Percentiles rank a stretch among this genome's conserved stretches.
Conservation (phyloP, 164 flowering plant genomes). For the Umbellularia californica region DNA sequence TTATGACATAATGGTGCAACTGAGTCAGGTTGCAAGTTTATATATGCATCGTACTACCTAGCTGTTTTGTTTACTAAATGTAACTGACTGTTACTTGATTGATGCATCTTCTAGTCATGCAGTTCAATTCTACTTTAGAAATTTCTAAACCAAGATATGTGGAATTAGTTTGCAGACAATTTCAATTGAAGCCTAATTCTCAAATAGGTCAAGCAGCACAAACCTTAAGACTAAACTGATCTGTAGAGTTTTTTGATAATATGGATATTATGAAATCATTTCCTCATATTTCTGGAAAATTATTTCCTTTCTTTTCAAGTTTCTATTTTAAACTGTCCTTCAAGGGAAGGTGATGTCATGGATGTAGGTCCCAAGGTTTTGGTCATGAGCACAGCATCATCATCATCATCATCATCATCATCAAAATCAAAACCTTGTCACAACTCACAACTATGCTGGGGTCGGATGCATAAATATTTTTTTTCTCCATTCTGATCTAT, state of each 20-base stretch:
- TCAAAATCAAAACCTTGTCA: too few relatives aligned
- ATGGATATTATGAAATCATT: not conserved
- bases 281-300: not conserved
- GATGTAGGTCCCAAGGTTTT: too few relatives aligned
- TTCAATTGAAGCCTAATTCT: not conserved
- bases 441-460: too few relatives aligned
- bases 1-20: not conserved
- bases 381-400: too few relatives aligned
- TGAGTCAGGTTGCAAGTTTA: not conserved
- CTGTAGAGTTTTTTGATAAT: not conserved
- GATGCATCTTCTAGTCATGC: not conserved
- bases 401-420: too few relatives aligned
- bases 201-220: not conserved
- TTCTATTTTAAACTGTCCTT: too few relatives aligned
- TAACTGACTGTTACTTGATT: slow-evolving; percentile 1
- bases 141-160: not conserved
- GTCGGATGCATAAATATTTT: too few relatives aligned
- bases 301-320: not conserved
- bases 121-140: not conserved
- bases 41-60: not conserved
- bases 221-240: not conserved
- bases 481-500: too few relatives aligned
- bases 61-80: slow-evolving; percentile 1
- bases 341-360: not conserved
- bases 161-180: not conserved